Evolutionary conservation across 208 protist genomes (phyloP).

Genomic region (Herpetomonas muscarum): DNA sequence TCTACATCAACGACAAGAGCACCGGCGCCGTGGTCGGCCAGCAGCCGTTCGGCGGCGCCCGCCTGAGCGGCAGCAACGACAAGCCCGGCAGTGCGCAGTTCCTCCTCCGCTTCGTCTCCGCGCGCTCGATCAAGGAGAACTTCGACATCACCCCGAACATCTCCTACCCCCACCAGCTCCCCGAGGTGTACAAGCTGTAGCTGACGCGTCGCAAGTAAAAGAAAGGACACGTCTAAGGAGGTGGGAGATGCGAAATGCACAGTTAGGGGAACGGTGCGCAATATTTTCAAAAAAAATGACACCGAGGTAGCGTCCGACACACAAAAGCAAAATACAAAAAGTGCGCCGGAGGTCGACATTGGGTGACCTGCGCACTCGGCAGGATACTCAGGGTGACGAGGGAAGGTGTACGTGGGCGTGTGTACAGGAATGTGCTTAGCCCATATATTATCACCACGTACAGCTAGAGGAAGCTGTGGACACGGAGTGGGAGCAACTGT

Average conservation of each 20-base stretch:
- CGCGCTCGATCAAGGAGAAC: conserved; percentile 96
- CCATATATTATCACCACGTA: too few species aligned
- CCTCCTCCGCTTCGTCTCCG: conserved; percentile 88
- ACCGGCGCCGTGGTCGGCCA: conserved; percentile 98
- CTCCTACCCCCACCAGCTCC: conserved; percentile 91
- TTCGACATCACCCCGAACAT: conserved; percentile 82
- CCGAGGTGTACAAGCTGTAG: conserved; percentile 66
- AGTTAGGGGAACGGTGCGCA: conserved; percentile 1
- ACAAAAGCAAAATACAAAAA: too few species aligned
- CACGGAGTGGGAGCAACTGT: not conserved
- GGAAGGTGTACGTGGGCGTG: too few species aligned
- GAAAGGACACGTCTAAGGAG: not conserved
- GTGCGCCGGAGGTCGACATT: too few species aligned
- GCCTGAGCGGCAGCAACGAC: conserved; percentile 95
- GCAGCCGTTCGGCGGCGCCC: conserved; percentile 96
- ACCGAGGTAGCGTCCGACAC: too few species aligned
- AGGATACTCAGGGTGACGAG: too few species aligned
- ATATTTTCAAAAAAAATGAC: not conserved
- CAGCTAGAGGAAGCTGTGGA: too few species aligned
- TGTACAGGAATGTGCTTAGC: too few species aligned
- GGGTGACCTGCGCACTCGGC: too few species aligned
- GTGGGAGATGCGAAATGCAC: not conserved
- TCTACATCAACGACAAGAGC: conserved; percentile 98
- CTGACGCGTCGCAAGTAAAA: not conserved
- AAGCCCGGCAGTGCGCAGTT: conserved; percentile 93